A percentile compares a stretch with the other conserved stretches of the same genome.
phyloP scores from a whole-genome alignment of 805 yeast genomes.

The Barnettozyma populi region DNA sequence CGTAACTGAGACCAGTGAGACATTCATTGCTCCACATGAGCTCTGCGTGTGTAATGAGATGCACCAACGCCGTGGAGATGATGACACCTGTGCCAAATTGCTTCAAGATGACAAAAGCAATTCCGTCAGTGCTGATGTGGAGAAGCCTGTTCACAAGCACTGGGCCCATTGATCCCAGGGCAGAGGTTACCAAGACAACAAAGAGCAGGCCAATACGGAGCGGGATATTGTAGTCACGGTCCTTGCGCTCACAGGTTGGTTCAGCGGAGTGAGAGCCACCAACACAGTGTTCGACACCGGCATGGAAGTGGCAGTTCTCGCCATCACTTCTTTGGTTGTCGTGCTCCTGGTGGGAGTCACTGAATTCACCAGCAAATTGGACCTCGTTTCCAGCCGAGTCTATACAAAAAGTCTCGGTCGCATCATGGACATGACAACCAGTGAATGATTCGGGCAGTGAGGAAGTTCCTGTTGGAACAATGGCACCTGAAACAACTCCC shows the following conservation, averaged over 20 bases:
- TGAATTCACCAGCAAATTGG: conserved; percentile 4
- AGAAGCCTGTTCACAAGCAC: conserved; percentile 8
- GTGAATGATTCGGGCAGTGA: conserved; percentile 11
- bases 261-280: conserved; percentile 13
- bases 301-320: conserved; percentile 20
- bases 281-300: conserved; percentile 22
- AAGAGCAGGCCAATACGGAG: conserved; percentile 18
- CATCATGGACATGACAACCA: conserved; percentile 16
- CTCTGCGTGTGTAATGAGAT: conserved; percentile 16
- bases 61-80: conserved; percentile 20
- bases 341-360: background rate
- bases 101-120: conserved; percentile 11
- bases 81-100: conserved; percentile 22
- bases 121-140: conserved; percentile 7
- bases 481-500: conserved; percentile 15
- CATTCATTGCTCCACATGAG: conserved; percentile 18
- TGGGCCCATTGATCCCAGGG: conserved; percentile 16
- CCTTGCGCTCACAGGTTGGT: conserved; percentile 12
- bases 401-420: conserved; percentile 15
- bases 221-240: conserved; percentile 15
- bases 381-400: conserved; percentile 15
- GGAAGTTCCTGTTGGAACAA: conserved; percentile 6
- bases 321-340: conserved; percentile 1
- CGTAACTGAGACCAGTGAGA: conserved; percentile 14
- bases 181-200: conserved; percentile 13